These are phyloP conservation scores for Ophiostoma tasmaniense DNA, from an alignment of 2,329 filamentous ascomycete species.

Conservation along the genomic window DNA sequence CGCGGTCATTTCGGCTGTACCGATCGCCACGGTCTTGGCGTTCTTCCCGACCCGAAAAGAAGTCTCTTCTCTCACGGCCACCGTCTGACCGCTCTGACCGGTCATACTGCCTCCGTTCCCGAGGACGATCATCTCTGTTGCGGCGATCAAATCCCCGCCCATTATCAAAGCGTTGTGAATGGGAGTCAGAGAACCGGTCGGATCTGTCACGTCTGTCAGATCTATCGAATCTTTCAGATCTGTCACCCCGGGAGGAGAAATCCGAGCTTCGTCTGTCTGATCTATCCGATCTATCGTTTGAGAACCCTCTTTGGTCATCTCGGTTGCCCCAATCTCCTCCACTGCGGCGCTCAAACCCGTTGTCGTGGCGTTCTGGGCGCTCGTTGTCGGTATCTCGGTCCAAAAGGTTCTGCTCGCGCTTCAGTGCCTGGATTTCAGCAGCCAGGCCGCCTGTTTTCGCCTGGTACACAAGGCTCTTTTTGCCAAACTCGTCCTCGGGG, in stretches of 20 bases:
- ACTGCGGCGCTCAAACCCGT: no score
- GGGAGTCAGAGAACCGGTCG: background rate
- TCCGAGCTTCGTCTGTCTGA: background rate
- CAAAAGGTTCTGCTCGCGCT: no score
- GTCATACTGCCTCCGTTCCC: background rate
- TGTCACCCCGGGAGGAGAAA: background rate
- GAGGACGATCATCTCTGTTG: background rate
- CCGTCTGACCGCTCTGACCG: background rate
- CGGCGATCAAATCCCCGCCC: background rate
- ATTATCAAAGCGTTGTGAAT: background rate
- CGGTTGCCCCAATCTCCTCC: background rate
- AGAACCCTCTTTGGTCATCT: background rate
- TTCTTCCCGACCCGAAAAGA: background rate
- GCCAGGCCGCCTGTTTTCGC: slow-evolving; percentile 39
- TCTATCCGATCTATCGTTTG: background rate
- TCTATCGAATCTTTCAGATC: background rate
- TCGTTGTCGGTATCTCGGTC: background rate
- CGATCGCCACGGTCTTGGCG: background rate
- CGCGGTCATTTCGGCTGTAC: background rate
- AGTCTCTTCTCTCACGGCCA: background rate
- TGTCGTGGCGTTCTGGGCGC: background rate
- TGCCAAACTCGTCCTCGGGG: slow-evolving; percentile 41
- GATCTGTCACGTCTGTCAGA: background rate
- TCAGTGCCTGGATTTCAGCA: slow-evolving; percentile 25
- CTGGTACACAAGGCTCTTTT: slow-evolving; percentile 48